Conservation (phyloP, 2,329 filamentous ascomycete species). For the Hymenoscyphus albidus region DNA sequence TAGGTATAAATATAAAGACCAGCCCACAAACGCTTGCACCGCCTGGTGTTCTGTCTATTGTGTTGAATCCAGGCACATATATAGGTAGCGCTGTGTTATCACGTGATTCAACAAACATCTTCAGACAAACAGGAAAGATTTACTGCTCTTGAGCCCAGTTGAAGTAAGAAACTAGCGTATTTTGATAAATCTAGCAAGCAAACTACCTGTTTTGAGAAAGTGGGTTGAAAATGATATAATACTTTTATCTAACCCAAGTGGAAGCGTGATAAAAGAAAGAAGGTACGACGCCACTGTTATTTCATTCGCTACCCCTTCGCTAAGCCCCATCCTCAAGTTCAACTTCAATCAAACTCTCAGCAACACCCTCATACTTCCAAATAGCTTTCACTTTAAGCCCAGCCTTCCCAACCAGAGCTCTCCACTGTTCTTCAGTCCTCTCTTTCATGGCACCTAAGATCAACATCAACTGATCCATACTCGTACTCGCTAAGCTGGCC, state of each 20-base stretch:
- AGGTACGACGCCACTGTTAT: neutral
- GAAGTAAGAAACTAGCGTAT: too few relatives aligned
- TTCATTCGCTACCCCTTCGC: neutral
- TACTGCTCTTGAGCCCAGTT: too few relatives aligned
- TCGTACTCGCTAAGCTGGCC: constrained; percentile 33
- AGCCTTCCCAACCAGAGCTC: constrained; percentile 7
- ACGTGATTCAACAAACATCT: too few relatives aligned
- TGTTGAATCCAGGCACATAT: too few relatives aligned
- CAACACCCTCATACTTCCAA: constrained; percentile 3
- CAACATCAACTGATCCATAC: constrained; percentile 38
- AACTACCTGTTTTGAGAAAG: too few relatives aligned
- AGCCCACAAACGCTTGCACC: too few relatives aligned
- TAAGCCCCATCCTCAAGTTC: neutral
- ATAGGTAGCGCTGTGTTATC: too few relatives aligned
- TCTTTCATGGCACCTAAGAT: constrained; percentile 24
- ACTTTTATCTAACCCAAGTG: neutral
- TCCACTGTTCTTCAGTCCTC: constrained; percentile 14
- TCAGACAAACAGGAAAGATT: too few relatives aligned
- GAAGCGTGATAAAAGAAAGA: neutral
- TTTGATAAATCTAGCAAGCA: too few relatives aligned
- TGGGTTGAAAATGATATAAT: too few relatives aligned
- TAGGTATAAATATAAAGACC: too few relatives aligned
- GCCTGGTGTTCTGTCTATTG: too few relatives aligned
- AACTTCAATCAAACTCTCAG: constrained; percentile 12
- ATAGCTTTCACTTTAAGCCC: constrained; percentile 10